Evolutionary conservation across 2,329 filamentous ascomycete species (phyloP), one percentile per base, ranked within the genome.

Genomic region (Penicillium oxalicum): DNA sequence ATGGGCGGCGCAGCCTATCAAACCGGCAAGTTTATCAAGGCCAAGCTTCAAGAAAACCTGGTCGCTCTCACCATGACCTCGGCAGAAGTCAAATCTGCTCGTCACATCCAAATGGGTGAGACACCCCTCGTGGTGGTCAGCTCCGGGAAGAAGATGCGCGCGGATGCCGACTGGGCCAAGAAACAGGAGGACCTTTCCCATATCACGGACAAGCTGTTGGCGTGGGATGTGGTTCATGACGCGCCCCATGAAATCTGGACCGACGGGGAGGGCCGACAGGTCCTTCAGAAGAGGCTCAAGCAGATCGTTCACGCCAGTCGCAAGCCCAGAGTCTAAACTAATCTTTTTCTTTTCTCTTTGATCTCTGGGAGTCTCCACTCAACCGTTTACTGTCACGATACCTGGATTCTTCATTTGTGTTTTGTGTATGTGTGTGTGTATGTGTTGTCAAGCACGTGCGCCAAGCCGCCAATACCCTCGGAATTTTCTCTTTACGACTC

Each of bases 41-140:
- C 90, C 4, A 88, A 91, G 70, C 76, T 98, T 48, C 93, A 98
- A 70, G 93, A 98, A 73, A 91, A 86, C 56, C 77, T 97, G 1
- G 89, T 96, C 29, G 91, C 91, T 0, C 80, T 84, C 56, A 88
- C 87, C 0, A 81, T 97, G 57, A 89, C 89, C 11, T 86, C 84
- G 67, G 87, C 87, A 32, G 93, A 98, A 62, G 83, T 95, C 13
- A 74, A 78, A 39, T 87, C 84, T 50, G 89, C 89, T 49, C 77
- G 86, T 24, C 83, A 84, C 40, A 93, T 97, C 45, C 88, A 95
- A 70, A 78, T 79, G 49, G 76, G 77, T n/a, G 76, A 87, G 49
- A 87, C 86, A 11, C 86, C 89, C 5, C 72, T 97, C 35, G 84
- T 84, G 2, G 74, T 98, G 25, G 79, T 97, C 48, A 95, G 87